Conservation (phyloP, 2,329 filamentous ascomycete species). For the Cercospora beticola region DNA sequence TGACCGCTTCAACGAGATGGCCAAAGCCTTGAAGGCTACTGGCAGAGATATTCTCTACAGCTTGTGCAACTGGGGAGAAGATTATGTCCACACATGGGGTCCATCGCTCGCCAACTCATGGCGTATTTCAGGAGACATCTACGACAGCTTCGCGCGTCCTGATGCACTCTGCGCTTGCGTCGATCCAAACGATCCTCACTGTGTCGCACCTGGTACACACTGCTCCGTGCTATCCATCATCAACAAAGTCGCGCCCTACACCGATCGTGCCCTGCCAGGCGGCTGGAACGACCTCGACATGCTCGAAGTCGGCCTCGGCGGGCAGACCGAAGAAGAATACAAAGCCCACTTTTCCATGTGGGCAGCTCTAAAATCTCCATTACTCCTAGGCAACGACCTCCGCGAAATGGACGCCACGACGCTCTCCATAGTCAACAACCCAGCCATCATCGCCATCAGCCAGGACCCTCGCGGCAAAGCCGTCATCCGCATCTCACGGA, state of each 20-base stretch:
- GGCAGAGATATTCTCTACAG: neutral
- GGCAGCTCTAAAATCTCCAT: slow-evolving; percentile 50
- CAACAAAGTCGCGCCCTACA: slow-evolving; percentile 49
- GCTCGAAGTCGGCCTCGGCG: slow-evolving; percentile 50
- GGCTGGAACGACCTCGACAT: slow-evolving; percentile 49
- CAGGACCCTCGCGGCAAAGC: slow-evolving; percentile 43
- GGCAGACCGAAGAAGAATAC: slow-evolving; percentile 45
- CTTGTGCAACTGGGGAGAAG: neutral
- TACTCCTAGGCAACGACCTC: slow-evolving; percentile 51
- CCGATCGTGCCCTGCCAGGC: slow-evolving; percentile 36
- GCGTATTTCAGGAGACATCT: slow-evolving; percentile 1
- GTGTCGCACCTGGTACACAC: slow-evolving; percentile 30
- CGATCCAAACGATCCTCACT: neutral
- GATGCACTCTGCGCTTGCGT: slow-evolving; percentile 2
- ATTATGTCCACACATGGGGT: neutral
- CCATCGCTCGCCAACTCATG: neutral
- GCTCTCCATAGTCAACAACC: slow-evolving; percentile 49
- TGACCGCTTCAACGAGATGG: neutral
- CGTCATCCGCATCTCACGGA: neutral
- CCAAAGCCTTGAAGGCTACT: neutral
- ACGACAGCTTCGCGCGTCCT: neutral
- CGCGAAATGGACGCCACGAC: slow-evolving; percentile 33
- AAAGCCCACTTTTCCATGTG: slow-evolving; percentile 51
- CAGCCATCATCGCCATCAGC: slow-evolving; percentile 52
- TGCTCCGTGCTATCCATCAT: slow-evolving; percentile 53